These are phyloP conservation scores for Phylloporus sp. DNA, from an alignment of 768 basidiomycete genomes.

Conservation along the genomic window DNA sequence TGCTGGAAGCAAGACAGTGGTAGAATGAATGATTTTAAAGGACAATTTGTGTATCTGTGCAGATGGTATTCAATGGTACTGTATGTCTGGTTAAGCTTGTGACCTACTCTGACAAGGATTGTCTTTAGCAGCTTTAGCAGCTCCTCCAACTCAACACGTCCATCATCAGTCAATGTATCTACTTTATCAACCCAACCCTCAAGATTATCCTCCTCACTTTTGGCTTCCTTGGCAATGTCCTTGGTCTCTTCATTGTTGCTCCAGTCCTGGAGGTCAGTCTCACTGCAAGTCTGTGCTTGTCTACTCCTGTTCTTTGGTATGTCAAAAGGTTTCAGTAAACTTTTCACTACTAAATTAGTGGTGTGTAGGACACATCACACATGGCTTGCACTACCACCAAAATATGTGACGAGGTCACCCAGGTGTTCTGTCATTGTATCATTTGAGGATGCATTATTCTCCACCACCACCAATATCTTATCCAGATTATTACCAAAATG, in stretches of 20 bases:
- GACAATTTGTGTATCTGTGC: too few relatives aligned
- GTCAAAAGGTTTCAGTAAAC: not conserved
- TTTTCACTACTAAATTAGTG: not conserved
- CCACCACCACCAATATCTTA: too few relatives aligned
- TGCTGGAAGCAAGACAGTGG: too few relatives aligned
- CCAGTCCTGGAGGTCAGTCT: not conserved
- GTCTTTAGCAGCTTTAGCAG: not conserved
- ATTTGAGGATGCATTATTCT: not conserved
- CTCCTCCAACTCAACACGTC: slow-evolving; percentile 10
- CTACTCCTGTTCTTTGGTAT: not conserved
- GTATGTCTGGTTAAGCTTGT: not conserved
- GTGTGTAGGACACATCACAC: not conserved
- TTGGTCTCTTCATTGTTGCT: slow-evolving; percentile 9
- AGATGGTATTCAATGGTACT: not conserved
- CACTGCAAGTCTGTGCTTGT: not conserved
- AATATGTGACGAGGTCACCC: not conserved
- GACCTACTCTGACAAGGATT: slow-evolving; percentile 7
- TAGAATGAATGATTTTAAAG: too few relatives aligned
- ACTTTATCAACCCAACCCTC: slow-evolving; percentile 20
- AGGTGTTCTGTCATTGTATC: not conserved
- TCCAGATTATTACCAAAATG: not conserved
- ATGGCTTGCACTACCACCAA: not conserved
- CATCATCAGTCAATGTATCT: slow-evolving; percentile 8
- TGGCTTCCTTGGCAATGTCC: slow-evolving; percentile 17
- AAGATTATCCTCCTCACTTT: not conserved